A percentile compares a stretch with the other conserved stretches of the same genome.
These are phyloP conservation scores for Candida endomychidarum DNA, from an alignment of 805 yeast species.

Conservation along the genomic window DNA sequence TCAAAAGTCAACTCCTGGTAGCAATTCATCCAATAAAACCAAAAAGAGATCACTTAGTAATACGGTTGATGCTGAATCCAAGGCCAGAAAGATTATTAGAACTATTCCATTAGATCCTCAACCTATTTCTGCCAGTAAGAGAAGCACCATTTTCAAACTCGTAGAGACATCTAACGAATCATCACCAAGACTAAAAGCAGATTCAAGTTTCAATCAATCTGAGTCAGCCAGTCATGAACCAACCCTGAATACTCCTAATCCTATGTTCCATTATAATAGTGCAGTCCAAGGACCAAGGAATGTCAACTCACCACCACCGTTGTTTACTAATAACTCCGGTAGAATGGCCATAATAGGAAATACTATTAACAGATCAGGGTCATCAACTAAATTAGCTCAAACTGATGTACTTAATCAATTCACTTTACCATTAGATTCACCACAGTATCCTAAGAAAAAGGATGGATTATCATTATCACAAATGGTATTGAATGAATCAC, in stretches of 20 bases:
- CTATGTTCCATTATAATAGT: constrained; percentile 1
- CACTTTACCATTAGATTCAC: neutral
- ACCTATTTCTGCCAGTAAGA: constrained; percentile 53
- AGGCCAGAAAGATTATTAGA: constrained; percentile 71
- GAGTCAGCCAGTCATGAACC: no score
- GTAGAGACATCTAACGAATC: constrained; percentile 35
- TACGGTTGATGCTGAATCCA: constrained; percentile 62
- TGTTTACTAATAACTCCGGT: constrained; percentile 9
- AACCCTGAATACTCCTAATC: neutral
- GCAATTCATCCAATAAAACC: constrained; percentile 33
- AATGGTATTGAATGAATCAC: constrained; percentile 17
- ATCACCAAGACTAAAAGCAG: constrained; percentile 22
- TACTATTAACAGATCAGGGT: constrained; percentile 15
- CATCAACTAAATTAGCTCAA: constrained; percentile 5
- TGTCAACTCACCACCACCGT: constrained; percentile 12
- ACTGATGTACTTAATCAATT: constrained; percentile 6
- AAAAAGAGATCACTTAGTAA: constrained; percentile 53
- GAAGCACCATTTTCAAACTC: constrained; percentile 39
- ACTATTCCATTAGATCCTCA: constrained; percentile 83
- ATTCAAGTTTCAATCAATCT: neutral
- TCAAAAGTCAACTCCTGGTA: constrained; percentile 39
- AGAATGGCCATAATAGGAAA: constrained; percentile 20
- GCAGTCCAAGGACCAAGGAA: neutral
- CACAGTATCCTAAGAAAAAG: constrained; percentile 1
- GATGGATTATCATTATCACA: constrained; percentile 9